Evolutionary conservation across 2,329 filamentous ascomycete genomes (phyloP).

Genomic region (Lachnum nothofagi): DNA sequence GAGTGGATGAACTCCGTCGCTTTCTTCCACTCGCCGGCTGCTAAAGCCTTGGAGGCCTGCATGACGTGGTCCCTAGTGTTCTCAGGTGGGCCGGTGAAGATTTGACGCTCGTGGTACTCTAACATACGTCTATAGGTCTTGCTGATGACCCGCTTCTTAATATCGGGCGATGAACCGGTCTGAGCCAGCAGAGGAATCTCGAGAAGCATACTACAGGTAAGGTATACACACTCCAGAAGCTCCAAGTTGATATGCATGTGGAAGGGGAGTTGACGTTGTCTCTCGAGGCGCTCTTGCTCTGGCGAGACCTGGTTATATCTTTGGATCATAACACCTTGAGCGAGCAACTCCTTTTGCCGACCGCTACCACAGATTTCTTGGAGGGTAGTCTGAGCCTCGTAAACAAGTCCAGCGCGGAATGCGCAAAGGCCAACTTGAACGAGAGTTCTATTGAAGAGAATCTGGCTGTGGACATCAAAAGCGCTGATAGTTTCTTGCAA

Average conservation of each 20-base stretch:
- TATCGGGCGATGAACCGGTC: conserved; percentile 90
- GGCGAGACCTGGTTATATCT: conserved; percentile 93
- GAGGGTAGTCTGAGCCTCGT: conserved; percentile 94
- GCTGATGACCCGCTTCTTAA: conserved; percentile 96
- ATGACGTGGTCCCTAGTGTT: conserved; percentile 99
- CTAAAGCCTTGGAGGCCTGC: conserved; percentile 95
- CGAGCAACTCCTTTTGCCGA: conserved; percentile 93
- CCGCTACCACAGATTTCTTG: conserved; percentile 98
- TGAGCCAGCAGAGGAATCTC: conserved; percentile 97
- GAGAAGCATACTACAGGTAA: conserved; percentile 98
- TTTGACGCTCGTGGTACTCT: conserved; percentile 98
- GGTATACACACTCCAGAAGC: conserved; percentile 94
- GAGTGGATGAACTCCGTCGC: conserved; percentile 87
- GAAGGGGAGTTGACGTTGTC: conserved; percentile 95
- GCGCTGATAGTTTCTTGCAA: conserved; percentile 93
- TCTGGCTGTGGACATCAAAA: conserved; percentile 96
- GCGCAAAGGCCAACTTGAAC: conserved; percentile 98
- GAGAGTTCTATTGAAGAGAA: conserved; percentile 95
- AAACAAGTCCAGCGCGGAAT: conserved; percentile 93
- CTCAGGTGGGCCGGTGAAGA: conserved; percentile 96
- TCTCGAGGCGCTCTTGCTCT: conserved; percentile 94
- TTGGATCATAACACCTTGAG: conserved; percentile 97
- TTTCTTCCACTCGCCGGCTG: conserved; percentile 98
- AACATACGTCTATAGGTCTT: conserved; percentile 99
- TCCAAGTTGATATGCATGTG: conserved; percentile 99